phyloP scores from a whole-genome alignment of 805 yeast species.

The Candida michaelii region DNA sequence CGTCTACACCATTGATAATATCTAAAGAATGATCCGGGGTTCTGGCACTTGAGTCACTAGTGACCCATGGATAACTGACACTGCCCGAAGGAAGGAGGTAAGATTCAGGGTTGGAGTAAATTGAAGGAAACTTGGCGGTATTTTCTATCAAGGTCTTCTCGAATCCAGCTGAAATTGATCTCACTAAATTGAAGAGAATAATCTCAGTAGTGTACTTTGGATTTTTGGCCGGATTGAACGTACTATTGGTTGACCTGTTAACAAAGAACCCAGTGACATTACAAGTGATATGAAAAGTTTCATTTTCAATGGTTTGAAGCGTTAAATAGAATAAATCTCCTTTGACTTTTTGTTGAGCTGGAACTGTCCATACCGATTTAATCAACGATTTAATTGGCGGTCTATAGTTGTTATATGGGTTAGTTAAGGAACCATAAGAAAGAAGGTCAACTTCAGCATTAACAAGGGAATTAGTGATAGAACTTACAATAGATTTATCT shows the following conservation, averaged over 20 bases:
- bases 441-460: conserved; percentile 13
- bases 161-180: conserved; percentile 65
- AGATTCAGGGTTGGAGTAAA: conserved; percentile 49
- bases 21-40: conserved; percentile 57
- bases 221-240: conserved; percentile 66
- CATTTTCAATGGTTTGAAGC: conserved; percentile 78
- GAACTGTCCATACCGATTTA: conserved; percentile 83
- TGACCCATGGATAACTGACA: conserved; percentile 78
- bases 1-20: conserved; percentile 57
- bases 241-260: conserved; percentile 62
- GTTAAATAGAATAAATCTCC: conserved; percentile 84
- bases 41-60: conserved; percentile 23
- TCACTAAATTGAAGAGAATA: conserved; percentile 60
- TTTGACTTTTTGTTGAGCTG: conserved; percentile 54
- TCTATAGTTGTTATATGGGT: conserved; percentile 26
- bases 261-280: conserved; percentile 78
- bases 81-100: conserved; percentile 62
- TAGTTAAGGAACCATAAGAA: conserved; percentile 29
- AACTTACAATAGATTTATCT: conserved; percentile 17
- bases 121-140: conserved; percentile 41
- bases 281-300: conserved; percentile 74
- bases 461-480: conserved; percentile 8
- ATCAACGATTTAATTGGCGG: conserved; percentile 57
- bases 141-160: conserved; percentile 51
- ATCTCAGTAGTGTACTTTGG: conserved; percentile 37